phyloP scores from a whole-genome alignment of 1,139 yeast species.

The Debaryomyces sp. region DNA sequence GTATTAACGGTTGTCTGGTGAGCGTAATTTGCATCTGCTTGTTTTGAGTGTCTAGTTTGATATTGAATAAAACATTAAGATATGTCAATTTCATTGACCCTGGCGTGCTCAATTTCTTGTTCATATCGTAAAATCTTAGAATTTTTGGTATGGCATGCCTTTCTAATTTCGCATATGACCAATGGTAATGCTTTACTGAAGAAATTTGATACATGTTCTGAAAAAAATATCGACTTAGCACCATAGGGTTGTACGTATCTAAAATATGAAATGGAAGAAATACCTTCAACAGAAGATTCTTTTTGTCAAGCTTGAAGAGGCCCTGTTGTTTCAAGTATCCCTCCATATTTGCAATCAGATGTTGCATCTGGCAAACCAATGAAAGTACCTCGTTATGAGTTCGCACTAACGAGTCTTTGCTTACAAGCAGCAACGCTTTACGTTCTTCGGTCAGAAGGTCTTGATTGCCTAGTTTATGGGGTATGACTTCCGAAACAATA shows the following conservation, averaged over 20 bases:
- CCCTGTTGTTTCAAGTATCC: conserved; percentile 6
- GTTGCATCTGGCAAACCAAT: conserved; percentile 13
- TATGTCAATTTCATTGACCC: conserved; percentile 16
- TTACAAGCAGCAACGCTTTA: conserved; percentile 12
- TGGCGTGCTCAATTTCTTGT: background rate
- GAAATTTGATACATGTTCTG: conserved; percentile 36
- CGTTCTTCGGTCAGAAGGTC: conserved; percentile 12
- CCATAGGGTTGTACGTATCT: conserved; percentile 17
- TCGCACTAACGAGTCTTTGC: conserved; percentile 16
- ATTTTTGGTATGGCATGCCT: conserved; percentile 33
- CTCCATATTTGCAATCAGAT: background rate
- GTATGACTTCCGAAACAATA: conserved; percentile 31
- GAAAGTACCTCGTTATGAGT: conserved; percentile 18
- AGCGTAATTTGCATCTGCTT: conserved; percentile 12
- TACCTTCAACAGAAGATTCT: conserved; percentile 7
- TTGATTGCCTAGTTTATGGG: conserved; percentile 14
- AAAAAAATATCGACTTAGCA: conserved; percentile 38
- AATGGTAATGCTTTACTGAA: conserved; percentile 45
- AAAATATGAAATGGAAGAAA: conserved; percentile 9
- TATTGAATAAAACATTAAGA: conserved; percentile 25
- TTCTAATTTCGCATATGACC: conserved; percentile 49
- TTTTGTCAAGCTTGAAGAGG: background rate
- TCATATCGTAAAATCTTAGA: conserved; percentile 6
- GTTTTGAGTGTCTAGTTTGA: conserved; percentile 10
- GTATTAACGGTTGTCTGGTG: conserved; percentile 29